Conservation (phyloP, 495 filamentous ascomycete species). For the Articulospora tetracladia region DNA sequence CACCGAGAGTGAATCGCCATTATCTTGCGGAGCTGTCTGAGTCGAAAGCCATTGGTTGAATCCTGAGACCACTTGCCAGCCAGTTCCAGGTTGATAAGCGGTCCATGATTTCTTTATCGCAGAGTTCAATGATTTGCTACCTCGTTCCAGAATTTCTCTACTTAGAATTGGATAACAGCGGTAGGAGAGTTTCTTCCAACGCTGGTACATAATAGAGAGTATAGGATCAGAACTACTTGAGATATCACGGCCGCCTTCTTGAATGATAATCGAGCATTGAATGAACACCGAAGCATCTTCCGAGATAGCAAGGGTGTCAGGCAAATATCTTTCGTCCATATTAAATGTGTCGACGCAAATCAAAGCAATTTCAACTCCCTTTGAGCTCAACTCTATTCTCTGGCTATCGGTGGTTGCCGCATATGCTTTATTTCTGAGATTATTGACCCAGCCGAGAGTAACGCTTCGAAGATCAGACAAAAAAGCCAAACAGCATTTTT, state of each 20-base stretch:
- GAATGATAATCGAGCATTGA: constrained; percentile 19
- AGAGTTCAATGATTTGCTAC: not conserved
- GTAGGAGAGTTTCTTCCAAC: not conserved
- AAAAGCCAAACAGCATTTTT: constrained; percentile 6
- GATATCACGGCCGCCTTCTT: not conserved
- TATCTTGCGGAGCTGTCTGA: not conserved
- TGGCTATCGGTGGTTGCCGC: constrained; percentile 12
- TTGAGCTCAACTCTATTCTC: constrained; percentile 20
- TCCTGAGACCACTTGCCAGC: not conserved
- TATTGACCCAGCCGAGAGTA: constrained; percentile 13
- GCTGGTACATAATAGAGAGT: not conserved
- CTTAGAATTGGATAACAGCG: not conserved
- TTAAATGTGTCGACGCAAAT: constrained; percentile 21
- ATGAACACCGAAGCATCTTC: constrained; percentile 7
- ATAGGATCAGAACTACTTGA: not conserved
- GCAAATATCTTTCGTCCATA: constrained; percentile 10
- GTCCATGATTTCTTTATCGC: not conserved
- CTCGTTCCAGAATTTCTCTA: not conserved
- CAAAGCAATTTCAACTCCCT: constrained; percentile 31
- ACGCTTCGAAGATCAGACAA: constrained; percentile 8
- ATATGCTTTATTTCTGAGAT: constrained; percentile 14
- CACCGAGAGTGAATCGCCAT: constrained; percentile 16
- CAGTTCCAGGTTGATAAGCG: not conserved
- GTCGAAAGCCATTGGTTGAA: not conserved
- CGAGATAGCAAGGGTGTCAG: not conserved